Percentiles rank a stretch among this genome's conserved stretches.
Evolutionary conservation across 768 basidiomycete genomes (phyloP).

Genomic region (Lactifluus hygrophoroides): DNA sequence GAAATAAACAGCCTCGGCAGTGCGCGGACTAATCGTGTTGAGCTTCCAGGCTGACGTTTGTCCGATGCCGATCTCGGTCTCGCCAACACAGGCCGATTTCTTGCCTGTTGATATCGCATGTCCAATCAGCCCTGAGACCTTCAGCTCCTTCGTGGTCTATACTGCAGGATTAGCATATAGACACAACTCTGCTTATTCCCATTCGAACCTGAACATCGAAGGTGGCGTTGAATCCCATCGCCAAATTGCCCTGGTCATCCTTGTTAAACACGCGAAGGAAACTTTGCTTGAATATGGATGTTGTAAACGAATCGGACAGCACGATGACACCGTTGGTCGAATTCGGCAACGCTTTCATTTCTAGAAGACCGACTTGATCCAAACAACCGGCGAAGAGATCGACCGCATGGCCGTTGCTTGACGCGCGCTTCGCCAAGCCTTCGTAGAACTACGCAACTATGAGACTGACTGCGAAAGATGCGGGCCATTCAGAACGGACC

Average conservation of each 20-base stretch:
- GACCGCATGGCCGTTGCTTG: slow-evolving; percentile 89
- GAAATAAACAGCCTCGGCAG: slow-evolving; percentile 90
- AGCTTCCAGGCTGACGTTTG: slow-evolving; percentile 99
- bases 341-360: slow-evolving; percentile 95
- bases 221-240: slow-evolving; percentile 99
- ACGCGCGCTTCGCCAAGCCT: slow-evolving; percentile 82
- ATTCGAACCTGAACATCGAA: slow-evolving; percentile 85
- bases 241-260: slow-evolving; percentile 83
- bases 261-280: slow-evolving; percentile 91
- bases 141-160: slow-evolving; percentile 96
- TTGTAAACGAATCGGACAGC: slow-evolving; percentile 92
- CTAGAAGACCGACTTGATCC: slow-evolving; percentile 93
- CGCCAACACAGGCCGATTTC: slow-evolving; percentile 93
- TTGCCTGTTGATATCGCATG: slow-evolving; percentile 97
- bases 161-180: slow-evolving; percentile 5
- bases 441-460: slow-evolving; percentile 74
- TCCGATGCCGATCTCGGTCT: slow-evolving; percentile 98
- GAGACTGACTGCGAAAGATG: neutral
- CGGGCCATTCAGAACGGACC: slow-evolving; percentile 37
- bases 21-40: slow-evolving; percentile 80
- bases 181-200: neutral
- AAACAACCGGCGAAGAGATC: slow-evolving; percentile 96
- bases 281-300: slow-evolving; percentile 97
- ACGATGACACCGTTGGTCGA: slow-evolving; percentile 96
- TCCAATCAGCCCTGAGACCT: slow-evolving; percentile 95